Percentiles rank a stretch among this genome's conserved stretches.
These are phyloP conservation scores for Pleurotus djamor DNA, from an alignment of 768 basidiomycete genomes.

Conservation along the genomic window DNA sequence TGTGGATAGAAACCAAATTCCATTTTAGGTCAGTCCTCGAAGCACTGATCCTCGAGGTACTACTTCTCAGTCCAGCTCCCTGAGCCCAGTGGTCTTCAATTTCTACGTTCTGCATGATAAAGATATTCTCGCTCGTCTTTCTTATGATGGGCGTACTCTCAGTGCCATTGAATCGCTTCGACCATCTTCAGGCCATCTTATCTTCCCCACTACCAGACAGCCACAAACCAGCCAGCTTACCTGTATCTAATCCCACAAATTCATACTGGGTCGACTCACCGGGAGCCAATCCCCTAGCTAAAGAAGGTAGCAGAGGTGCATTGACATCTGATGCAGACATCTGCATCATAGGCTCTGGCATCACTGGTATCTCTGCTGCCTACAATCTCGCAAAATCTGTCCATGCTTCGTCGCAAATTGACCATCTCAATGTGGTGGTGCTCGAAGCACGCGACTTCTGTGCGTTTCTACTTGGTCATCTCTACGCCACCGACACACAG, in stretches of 20 bases:
- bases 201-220: background rate
- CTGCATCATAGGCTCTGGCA: constrained; percentile 78
- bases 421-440: constrained; percentile 51
- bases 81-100: too few species aligned
- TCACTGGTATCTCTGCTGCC: constrained; percentile 73
- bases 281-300: constrained; percentile 64
- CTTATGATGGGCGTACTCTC: background rate
- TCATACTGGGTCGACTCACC: constrained; percentile 73
- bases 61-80: too few species aligned
- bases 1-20: too few species aligned
- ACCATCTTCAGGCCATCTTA: constrained; percentile 5
- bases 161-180: constrained; percentile 3
- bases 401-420: constrained; percentile 13
- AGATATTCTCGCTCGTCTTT: background rate
- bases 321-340: constrained; percentile 66
- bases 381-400: constrained; percentile 59
- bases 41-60: too few species aligned
- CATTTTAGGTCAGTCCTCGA: too few species aligned
- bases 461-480: constrained; percentile 33
- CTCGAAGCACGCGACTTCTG: constrained; percentile 88
- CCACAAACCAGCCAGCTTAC: constrained; percentile 26
- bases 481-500: background rate
- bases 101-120: background rate
- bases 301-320: constrained; percentile 59
- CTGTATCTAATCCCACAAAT: constrained; percentile 60